Evolutionary conservation across 2,329 filamentous ascomycete genomes (phyloP), one percentile per base, ranked within the genome.

Genomic region (Mycogone perniciosa): DNA sequence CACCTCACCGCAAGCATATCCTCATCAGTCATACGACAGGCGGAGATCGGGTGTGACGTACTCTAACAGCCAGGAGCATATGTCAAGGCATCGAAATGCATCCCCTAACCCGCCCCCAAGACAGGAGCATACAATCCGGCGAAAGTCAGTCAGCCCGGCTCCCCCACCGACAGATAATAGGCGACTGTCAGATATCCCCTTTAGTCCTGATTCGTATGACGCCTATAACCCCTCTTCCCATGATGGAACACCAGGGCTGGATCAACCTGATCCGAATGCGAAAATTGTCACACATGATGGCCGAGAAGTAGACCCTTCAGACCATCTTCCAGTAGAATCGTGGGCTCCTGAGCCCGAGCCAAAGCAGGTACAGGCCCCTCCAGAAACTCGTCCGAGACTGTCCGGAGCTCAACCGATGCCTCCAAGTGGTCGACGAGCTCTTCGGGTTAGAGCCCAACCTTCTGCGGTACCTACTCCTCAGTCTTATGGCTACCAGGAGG

Each of bases 281-380:
- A 88, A 88, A 61, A 89, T 91, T 54, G 82, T 90, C 48, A 86
- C 82, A 1, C 77, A 86, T 56, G 86, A 89, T 62, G 88, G 88
- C 6, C 77, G 85, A 50, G 85, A 89, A 60, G 79, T 92, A 50
- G 88, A 92, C 61, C 88, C 88, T 1, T 89, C 86, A 0, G 88
- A 92, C 65, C 87, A 91, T 62, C 74, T 91, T 10, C 88, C 88
- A 0, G 80, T 89, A 63, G 82, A 88, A 50, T 81, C 81, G 1
- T 90, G 86, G 86, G 86, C 86, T 2, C 86, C 86, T 0, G 86
- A 90, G 60, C 86, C 86, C 0, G 84, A 88, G 58, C 76, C 77
- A 2, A 67, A 68, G 54, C 56, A 63, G 31, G 62, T 57, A 40
- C 56, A 63, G 45, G 53, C 62, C 13, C 58, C 63, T 1, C 54